phyloP scores from a whole-genome alignment of 352 stramenopile genomes.

The Phytophthora kernoviae region DNA sequence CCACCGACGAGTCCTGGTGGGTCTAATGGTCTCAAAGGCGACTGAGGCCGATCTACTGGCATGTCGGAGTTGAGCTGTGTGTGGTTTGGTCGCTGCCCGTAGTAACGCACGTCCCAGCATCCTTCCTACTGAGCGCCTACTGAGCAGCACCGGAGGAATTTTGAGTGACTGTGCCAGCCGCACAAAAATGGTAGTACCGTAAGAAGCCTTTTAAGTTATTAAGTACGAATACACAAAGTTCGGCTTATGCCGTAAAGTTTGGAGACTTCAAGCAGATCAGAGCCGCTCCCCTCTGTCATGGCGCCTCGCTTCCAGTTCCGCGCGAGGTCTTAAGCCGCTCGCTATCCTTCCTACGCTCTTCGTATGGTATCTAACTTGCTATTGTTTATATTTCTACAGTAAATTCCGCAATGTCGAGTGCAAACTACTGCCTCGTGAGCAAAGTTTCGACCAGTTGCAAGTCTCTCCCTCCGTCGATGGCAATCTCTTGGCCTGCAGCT shows the following conservation, averaged over 20 bases:
- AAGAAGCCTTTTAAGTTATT: not conserved
- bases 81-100: too few species aligned
- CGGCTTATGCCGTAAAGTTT: too few species aligned
- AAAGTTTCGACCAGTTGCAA: constrained; percentile 73
- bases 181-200: too few species aligned
- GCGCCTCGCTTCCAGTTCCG: constrained; percentile 56
- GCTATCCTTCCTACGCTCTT: not conserved
- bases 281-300: constrained; percentile 21
- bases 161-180: constrained; percentile 10
- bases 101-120: too few species aligned
- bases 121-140: too few species aligned
- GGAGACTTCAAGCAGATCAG: too few species aligned
- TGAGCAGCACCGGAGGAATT: not conserved
- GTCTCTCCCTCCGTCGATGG: constrained; percentile 51
- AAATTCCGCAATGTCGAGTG: constrained; percentile 87
- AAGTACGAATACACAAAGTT: too few species aligned
- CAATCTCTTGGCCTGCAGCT: constrained; percentile 49
- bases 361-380: not conserved
- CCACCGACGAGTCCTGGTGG: too few species aligned
- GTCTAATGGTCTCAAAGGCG: too few species aligned
- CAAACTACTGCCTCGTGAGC: constrained; percentile 47
- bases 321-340: constrained; percentile 33
- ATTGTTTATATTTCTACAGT: constrained; percentile 35
- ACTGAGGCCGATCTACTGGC: too few species aligned
- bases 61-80: too few species aligned